phyloP scores from a whole-genome alignment of 768 basidiomycete genomes.

The Podaxis carcinomalis region DNA sequence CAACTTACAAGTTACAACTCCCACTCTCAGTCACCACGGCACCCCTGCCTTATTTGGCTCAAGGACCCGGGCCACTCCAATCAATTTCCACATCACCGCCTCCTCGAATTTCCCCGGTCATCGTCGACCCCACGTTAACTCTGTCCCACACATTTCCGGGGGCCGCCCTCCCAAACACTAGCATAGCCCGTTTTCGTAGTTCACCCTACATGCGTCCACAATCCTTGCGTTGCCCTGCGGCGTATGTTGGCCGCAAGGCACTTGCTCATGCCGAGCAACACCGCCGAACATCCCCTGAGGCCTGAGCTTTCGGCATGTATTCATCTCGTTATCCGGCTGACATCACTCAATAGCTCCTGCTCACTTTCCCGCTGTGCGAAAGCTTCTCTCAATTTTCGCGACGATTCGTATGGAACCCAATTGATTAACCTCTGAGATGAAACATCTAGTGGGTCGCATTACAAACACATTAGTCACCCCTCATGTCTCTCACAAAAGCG shows the following conservation, averaged over 20 bases:
- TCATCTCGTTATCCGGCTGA: not conserved
- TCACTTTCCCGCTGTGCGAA: too few relatives aligned
- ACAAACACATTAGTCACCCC: not conserved
- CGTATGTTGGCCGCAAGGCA: not conserved
- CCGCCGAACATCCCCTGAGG: not conserved
- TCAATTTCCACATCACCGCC: not conserved
- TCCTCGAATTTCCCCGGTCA: not conserved
- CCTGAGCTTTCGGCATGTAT: not conserved
- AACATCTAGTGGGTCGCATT: not conserved
- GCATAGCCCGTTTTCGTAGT: not conserved
- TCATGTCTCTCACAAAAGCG: not conserved
- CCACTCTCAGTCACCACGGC: not conserved
- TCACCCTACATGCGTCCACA: not conserved
- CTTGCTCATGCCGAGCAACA: not conserved
- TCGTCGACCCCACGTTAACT: not conserved
- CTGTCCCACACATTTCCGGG: not conserved
- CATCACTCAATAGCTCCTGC: not conserved
- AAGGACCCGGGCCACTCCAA: slow-evolving; percentile 5
- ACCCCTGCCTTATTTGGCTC: not conserved
- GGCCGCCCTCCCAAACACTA: not conserved
- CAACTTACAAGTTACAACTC: too few relatives aligned
- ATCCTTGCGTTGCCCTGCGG: not conserved
- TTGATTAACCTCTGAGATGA: not conserved
- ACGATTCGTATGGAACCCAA: not conserved
- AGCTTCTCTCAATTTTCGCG: not conserved